These are phyloP conservation scores for Sordariomycetes sp. DNA, from an alignment of 2,329 filamentous ascomycete genomes.

Conservation along the genomic window DNA sequence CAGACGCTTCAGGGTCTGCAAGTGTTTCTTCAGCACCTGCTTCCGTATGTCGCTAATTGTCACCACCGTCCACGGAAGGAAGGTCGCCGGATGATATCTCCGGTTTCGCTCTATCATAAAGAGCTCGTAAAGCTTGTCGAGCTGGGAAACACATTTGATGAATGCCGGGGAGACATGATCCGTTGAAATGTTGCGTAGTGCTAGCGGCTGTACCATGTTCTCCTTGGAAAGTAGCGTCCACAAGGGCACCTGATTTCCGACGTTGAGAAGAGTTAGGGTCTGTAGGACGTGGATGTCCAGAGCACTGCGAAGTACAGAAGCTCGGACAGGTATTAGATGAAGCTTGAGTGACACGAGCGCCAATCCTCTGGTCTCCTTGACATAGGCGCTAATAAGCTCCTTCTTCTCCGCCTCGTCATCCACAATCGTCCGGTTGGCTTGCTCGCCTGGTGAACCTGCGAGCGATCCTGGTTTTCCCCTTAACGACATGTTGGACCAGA, in stretches of 20 bases:
- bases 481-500: background rate
- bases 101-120: constrained; percentile 41
- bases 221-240: constrained; percentile 44
- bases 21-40: constrained; percentile 43
- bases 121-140: constrained; percentile 41
- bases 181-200: constrained; percentile 45
- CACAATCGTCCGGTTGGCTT: constrained; percentile 12
- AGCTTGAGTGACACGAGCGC: constrained; percentile 39
- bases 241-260: constrained; percentile 45
- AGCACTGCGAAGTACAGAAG: constrained; percentile 39
- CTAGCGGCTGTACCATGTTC: constrained; percentile 34
- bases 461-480: background rate
- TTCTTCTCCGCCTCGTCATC: constrained; percentile 17
- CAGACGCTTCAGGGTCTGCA: constrained; percentile 35
- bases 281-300: constrained; percentile 44
- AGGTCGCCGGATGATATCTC: constrained; percentile 38
- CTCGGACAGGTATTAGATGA: constrained; percentile 45
- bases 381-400: constrained; percentile 31
- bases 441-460: background rate
- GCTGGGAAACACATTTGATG: constrained; percentile 35
- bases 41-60: constrained; percentile 45
- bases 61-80: constrained; percentile 33
- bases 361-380: constrained; percentile 43
- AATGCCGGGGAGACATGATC: constrained; percentile 47
- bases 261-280: constrained; percentile 47